phyloP scores from a whole-genome alignment of 768 basidiomycete species.

The Agaricus blazei region DNA sequence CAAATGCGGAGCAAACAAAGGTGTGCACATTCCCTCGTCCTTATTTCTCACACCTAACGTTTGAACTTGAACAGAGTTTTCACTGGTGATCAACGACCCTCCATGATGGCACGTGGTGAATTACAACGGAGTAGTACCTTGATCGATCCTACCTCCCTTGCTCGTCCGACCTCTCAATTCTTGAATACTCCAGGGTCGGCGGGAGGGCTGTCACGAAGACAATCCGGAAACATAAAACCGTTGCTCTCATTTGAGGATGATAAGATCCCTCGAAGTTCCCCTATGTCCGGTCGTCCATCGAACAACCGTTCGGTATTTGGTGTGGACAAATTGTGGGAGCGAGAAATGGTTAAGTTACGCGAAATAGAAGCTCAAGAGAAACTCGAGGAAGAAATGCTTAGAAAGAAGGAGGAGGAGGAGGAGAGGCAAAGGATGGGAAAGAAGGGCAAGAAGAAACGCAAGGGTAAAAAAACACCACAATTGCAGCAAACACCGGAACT shows the following conservation, averaged over 20 bases:
- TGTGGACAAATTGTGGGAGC: constrained; percentile 89
- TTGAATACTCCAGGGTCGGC: constrained; percentile 35
- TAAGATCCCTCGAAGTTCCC: constrained; percentile 23
- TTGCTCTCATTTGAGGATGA: constrained; percentile 61
- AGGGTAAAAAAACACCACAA: constrained; percentile 22
- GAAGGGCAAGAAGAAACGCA: constrained; percentile 47
- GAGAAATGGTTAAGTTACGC: constrained; percentile 76
- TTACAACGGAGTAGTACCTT: constrained; percentile 57
- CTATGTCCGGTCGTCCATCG: constrained; percentile 24
- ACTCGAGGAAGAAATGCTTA: constrained; percentile 47
- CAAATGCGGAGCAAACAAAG: constrained; percentile 80
- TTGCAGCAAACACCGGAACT: neutral
- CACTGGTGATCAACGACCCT: constrained; percentile 81
- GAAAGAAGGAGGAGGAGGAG: constrained; percentile 39
- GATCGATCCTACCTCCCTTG: constrained; percentile 65
- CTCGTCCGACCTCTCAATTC: constrained; percentile 42
- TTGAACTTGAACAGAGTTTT: constrained; percentile 55
- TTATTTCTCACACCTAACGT: neutral
- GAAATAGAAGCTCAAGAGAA: constrained; percentile 71
- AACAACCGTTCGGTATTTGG: constrained; percentile 81
- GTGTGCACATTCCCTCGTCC: constrained; percentile 31
- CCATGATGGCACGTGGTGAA: constrained; percentile 80
- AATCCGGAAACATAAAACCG: constrained; percentile 54
- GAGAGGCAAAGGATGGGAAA: constrained; percentile 40
- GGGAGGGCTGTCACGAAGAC: constrained; percentile 36